Evolutionary conservation across 805 yeast genomes (phyloP).

Genomic region (Teunomyces tritomae): DNA sequence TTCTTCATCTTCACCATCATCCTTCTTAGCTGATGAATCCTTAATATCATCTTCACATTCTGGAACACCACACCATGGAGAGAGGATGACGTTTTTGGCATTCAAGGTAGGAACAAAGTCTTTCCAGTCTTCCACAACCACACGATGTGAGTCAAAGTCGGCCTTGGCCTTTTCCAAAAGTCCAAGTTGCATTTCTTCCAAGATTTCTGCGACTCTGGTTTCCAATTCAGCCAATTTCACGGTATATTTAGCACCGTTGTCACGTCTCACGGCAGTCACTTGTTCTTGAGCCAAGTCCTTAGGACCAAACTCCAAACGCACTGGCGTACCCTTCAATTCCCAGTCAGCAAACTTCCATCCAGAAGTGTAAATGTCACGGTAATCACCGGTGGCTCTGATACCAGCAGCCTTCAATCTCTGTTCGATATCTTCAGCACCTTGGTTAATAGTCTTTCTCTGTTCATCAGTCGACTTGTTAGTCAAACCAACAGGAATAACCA

Average conservation of each 20-base stretch:
- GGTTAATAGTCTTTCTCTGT: slow-evolving; percentile 64
- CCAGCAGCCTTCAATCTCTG: slow-evolving; percentile 54
- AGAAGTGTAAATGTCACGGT: slow-evolving; percentile 91
- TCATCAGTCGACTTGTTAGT: slow-evolving; percentile 82
- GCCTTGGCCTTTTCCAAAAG: slow-evolving; percentile 71
- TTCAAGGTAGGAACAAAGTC: slow-evolving; percentile 93
- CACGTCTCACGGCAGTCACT: slow-evolving; percentile 91
- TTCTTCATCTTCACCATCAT: slow-evolving; percentile 78
- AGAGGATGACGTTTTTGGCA: slow-evolving; percentile 80
- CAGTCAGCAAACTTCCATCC: slow-evolving; percentile 99
- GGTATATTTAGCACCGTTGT: slow-evolving; percentile 70
- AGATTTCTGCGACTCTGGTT: slow-evolving; percentile 64
- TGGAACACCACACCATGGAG: slow-evolving; percentile 97
- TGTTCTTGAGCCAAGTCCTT: slow-evolving; percentile 80
- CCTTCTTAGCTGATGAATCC: slow-evolving; percentile 79
- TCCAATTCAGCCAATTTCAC: slow-evolving; percentile 67
- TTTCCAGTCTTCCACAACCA: slow-evolving; percentile 77
- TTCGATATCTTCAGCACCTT: slow-evolving; percentile 72
- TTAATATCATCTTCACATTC: slow-evolving; percentile 98
- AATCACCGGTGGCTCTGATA: slow-evolving; percentile 79
- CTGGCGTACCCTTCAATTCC: slow-evolving; percentile 94
- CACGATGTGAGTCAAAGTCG: slow-evolving; percentile 77
- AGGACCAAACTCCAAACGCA: slow-evolving; percentile 95
- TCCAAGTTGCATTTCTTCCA: slow-evolving; percentile 78
- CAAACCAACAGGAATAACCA: slow-evolving; percentile 92